Evolutionary conservation across 345 rosid genomes (phyloP), one percentile per base, ranked within the genome.

Genomic region (Acer negundo): DNA sequence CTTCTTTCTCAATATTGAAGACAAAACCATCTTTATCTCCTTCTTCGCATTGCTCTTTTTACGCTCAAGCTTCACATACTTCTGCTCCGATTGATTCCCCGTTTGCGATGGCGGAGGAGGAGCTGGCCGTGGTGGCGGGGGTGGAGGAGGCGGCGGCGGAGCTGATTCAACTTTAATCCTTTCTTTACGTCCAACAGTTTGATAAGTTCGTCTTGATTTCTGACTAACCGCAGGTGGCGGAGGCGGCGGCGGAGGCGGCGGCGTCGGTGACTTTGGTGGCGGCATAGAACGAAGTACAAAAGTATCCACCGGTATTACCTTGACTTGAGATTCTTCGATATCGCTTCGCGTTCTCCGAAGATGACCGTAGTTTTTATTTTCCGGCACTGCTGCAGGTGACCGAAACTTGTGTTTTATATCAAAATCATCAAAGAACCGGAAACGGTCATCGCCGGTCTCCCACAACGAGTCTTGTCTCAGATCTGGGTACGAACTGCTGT

Each of bases 401-500:
- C 81, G 80, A 72, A 70, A 81, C 76, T 80, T 89, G 64, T 73
- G 81, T 11, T 73, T 83, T 7, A 90, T 84, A 26, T 84, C 92
- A 55, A 91, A 91, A 83, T 94, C 98, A 58, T 94, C 96, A 70
- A 84, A 88, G 80, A 86, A 91, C 62, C 92, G 91, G 73, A 75
- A 89, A 78, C 80, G 86, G 1, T 87, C 90, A 67, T 80, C 91
- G 3, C 46, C 76, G 12, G 82, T 86, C 70, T 80, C 87, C 82
- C 82, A 82, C 42, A 78, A 66, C 10, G 80, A 79, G 0, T 88
- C 93, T 26, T 88, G 79, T 62, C 88, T 82, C 69, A 93, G 86
- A 88, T 94, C 97, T 67, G 97, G 97, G 75, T 90, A 91, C 23
- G 97, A 92, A 80, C 85, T 90, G 40, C 95, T 86, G 77, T 81